A percentile compares a stretch with the other conserved stretches of the same genome.
Evolutionary conservation across 208 protist species (phyloP).

Genomic region (Leishmania amazonensis): DNA sequence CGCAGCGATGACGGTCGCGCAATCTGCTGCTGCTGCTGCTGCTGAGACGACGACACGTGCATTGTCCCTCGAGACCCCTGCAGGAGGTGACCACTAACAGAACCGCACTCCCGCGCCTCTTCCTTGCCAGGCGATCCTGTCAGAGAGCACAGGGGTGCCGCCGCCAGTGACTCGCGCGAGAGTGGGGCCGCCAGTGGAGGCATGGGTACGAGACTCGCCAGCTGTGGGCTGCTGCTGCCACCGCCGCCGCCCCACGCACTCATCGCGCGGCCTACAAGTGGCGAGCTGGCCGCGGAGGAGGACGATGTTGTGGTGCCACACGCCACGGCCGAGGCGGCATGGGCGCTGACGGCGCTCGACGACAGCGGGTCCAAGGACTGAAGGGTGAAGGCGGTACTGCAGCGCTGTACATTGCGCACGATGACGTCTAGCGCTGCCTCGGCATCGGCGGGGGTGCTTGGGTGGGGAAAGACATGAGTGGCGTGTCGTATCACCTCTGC

Average conservation of each 20-base stretch:
- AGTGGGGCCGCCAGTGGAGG: slow-evolving; percentile 6
- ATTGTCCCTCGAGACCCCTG: slow-evolving; percentile 3
- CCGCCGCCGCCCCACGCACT: slow-evolving; percentile 1
- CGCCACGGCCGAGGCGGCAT: not conserved
- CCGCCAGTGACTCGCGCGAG: not conserved
- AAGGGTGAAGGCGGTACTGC: slow-evolving; percentile 21
- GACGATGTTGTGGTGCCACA: slow-evolving; percentile 3
- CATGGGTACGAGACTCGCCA: slow-evolving; percentile 7
- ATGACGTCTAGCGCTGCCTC: slow-evolving; percentile 48
- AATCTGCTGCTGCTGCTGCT: slow-evolving; percentile 14
- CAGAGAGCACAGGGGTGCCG: not conserved
- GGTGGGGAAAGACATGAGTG: slow-evolving; percentile 36
- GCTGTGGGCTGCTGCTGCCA: not conserved
- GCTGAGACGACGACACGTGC: not conserved
- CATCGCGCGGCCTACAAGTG: not conserved
- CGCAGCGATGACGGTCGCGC: slow-evolving; percentile 23
- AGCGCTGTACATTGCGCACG: slow-evolving; percentile 31
- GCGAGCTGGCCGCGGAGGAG: slow-evolving; percentile 20
- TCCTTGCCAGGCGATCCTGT: not conserved
- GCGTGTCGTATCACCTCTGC: slow-evolving; percentile 42
- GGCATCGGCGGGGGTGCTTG: slow-evolving; percentile 28
- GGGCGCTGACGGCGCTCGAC: slow-evolving; percentile 11
- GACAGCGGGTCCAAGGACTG: slow-evolving; percentile 28
- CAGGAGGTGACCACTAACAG: not conserved
- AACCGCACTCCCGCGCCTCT: not conserved